Evolutionary conservation across 75 land plant species (phyloP).

Genomic region (Selaginella moellendorffii): DNA sequence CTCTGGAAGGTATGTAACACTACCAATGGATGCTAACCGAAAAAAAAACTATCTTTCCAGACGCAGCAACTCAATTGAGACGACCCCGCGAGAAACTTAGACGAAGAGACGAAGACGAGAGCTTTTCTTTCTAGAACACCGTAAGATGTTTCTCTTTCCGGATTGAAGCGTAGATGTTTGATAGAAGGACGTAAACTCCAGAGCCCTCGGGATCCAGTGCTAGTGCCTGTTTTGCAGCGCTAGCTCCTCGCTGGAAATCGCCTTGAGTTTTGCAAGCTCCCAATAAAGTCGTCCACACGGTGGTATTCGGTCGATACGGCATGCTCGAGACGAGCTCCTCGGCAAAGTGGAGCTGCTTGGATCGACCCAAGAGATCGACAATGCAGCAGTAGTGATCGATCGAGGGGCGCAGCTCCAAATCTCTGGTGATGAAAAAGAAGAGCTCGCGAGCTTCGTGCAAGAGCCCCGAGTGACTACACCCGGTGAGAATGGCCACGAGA

Average conservation of each 20-base stretch:
- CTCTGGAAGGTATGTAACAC: constrained; percentile 78
- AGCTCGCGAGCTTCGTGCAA: constrained; percentile 30
- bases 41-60: neutral
- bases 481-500: constrained; percentile 44
- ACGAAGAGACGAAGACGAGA: no score
- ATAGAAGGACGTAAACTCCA: no score
- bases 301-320: constrained; percentile 48
- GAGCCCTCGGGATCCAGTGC: no score
- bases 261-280: neutral
- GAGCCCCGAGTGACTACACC: constrained; percentile 48
- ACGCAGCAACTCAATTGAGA: neutral
- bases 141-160: no score
- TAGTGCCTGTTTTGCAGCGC: no score
- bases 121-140: no score
- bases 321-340: constrained; percentile 39
- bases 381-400: constrained; percentile 47
- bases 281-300: constrained; percentile 26
- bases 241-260: neutral
- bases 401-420: constrained; percentile 27
- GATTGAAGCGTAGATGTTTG: no score
- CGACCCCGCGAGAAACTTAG: no score
- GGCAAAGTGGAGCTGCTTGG: constrained; percentile 35
- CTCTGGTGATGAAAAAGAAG: constrained; percentile 23
- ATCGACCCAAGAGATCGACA: constrained; percentile 66
- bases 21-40: no score